Conservation (phyloP, 1,284 basidiomycete genomes). For the Rhodotorula glutinis region DNA sequence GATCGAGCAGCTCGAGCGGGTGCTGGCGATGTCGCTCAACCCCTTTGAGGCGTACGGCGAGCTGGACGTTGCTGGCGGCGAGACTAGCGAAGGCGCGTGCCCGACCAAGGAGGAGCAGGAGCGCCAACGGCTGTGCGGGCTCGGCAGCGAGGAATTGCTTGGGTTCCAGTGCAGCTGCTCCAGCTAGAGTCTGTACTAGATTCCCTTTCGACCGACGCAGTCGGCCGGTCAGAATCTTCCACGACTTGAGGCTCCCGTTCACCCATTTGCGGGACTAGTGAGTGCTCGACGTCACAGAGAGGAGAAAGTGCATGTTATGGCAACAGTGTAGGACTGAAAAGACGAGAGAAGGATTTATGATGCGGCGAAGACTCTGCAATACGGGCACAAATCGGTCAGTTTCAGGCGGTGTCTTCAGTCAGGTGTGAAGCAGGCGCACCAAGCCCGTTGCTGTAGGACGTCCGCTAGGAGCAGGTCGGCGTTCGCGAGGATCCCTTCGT, state of each 20-base stretch:
- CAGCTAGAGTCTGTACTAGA: not conserved
- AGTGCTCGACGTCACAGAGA: too few relatives aligned
- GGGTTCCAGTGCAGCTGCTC: constrained; percentile 88
- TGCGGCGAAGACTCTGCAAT: too few relatives aligned
- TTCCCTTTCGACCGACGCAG: not conserved
- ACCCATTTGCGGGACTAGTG: too few relatives aligned
- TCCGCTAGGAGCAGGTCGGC: constrained; percentile 32
- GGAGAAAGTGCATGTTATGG: not conserved
- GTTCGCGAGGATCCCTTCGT: constrained; percentile 35
- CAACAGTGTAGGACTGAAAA: not conserved
- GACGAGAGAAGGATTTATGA: too few relatives aligned
- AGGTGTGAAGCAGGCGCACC: too few relatives aligned
- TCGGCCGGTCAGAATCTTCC: too few relatives aligned
- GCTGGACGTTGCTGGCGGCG: constrained; percentile 54
- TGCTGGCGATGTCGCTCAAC: constrained; percentile 75
- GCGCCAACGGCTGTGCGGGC: constrained; percentile 70
- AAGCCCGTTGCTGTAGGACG: constrained; percentile 19
- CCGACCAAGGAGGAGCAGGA: constrained; percentile 63
- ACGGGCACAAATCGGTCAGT: too few relatives aligned
- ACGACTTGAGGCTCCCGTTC: too few relatives aligned
- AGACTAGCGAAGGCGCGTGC: constrained; percentile 44
- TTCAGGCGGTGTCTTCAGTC: too few relatives aligned
- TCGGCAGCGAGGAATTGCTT: constrained; percentile 69
- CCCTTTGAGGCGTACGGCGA: constrained; percentile 79
- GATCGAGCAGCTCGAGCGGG: constrained; percentile 60